Evolutionary conservation across 352 stramenopile genomes (phyloP), one percentile per base, ranked within the genome.

Genomic region (Phytophthora nicotianae): DNA sequence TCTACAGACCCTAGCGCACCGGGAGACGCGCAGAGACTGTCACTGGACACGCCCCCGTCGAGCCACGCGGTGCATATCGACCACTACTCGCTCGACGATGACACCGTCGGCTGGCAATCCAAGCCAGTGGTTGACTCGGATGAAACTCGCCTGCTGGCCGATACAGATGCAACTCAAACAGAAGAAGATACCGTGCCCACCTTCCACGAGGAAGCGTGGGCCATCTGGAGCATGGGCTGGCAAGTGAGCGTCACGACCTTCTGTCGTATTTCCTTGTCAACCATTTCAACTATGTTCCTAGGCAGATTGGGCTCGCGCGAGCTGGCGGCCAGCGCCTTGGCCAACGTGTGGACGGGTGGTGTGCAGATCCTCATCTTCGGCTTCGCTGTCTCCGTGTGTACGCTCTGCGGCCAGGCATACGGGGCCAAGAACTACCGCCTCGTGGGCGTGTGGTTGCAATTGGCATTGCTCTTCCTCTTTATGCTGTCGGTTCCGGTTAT

Each of bases 161-260:
- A 51, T 13, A 17, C 50, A 45, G 29, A 61, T 4, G 20, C 35
- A 14, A 5, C 14, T 2, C 38, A 38, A 11, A 29, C n/a, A 16
- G 38, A 51, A 11, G 51, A 58, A 57, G 27, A 58, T 9, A 46
- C 13, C 4, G 26, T 72, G 35, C 77, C 78, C 16, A 72, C 78
- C 13, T 75, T 72, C 45, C 47, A 58, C n/a, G 73, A 88, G 33
- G 84, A 93, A 53, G 77, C 80, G 29, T 72, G 67, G 37, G 74
- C 81, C 57, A 88, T 93, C 62, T 93, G 82, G 82, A 80, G 64
- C 58, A 92, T 94, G 86, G 86, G 80, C 49, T 94, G 81, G 83
- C 86, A 91, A 57, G 86, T 94, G 43, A 90, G 79, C 50, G 68
- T 94, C 42, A 73, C 85, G n/a, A 94, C 83, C 8, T 89, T 94